Evolutionary conservation across 306 rosid species (phyloP).

Genomic region (Argentina anserina): DNA sequence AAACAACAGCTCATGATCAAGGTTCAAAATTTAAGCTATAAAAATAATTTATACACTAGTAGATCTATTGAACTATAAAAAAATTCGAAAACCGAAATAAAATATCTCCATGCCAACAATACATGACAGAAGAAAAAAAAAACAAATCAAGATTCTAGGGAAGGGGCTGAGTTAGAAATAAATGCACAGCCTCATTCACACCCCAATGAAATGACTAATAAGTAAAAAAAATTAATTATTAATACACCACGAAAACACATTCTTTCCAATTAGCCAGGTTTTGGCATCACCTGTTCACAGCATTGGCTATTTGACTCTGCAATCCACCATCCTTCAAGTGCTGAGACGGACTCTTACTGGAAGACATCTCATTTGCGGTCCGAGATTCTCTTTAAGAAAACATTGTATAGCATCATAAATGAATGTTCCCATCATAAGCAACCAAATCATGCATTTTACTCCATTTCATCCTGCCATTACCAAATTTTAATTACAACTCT

Average conservation of each 20-base stretch:
- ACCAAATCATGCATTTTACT: slow-evolving; percentile 28
- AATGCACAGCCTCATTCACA: neutral
- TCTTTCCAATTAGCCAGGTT: slow-evolving; percentile 1
- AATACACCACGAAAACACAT: neutral
- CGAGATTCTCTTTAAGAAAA: slow-evolving; percentile 24
- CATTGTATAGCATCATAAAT: slow-evolving; percentile 12
- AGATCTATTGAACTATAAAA: neutral
- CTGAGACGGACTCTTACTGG: slow-evolving; percentile 26
- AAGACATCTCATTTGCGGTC: slow-evolving; percentile 40
- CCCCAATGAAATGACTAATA: neutral
- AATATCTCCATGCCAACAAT: neutral
- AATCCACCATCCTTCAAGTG: slow-evolving; percentile 21
- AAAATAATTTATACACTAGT: neutral
- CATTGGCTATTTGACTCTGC: slow-evolving; percentile 26
- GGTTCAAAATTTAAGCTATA: neutral
- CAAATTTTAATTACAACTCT: neutral
- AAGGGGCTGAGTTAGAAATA: neutral
- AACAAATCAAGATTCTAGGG: neutral
- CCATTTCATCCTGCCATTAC: slow-evolving; percentile 18
- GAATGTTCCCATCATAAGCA: slow-evolving; percentile 26
- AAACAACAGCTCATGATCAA: neutral
- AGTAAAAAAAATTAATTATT: neutral
- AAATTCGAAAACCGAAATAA: neutral
- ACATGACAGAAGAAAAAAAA: neutral
- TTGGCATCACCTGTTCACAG: slow-evolving; percentile 27